These are phyloP conservation scores for Diutina scorzettiae DNA, from an alignment of 1,139 yeast genomes.

Conservation along the genomic window DNA sequence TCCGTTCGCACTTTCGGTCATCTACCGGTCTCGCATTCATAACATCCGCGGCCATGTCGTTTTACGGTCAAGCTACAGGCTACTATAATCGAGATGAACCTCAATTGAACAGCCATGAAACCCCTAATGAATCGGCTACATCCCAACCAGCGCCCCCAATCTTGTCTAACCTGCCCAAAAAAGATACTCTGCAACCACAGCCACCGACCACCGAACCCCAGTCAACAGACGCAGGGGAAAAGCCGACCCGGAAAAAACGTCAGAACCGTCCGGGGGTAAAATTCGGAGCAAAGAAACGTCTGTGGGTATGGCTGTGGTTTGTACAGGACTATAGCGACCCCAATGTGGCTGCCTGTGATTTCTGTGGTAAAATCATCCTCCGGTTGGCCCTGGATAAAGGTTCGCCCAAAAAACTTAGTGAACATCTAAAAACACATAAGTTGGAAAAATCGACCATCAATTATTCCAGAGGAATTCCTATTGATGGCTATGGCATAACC, in stretches of 20 bases:
- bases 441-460: conserved; percentile 27
- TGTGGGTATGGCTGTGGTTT: conserved; percentile 58
- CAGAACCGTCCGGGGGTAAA: conserved; percentile 29
- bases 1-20: not conserved
- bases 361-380: conserved; percentile 36
- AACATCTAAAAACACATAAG: conserved; percentile 46
- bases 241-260: not conserved
- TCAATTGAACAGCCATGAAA: not conserved
- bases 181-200: not conserved
- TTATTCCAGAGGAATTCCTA: conserved; percentile 21
- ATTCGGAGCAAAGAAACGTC: conserved; percentile 46
- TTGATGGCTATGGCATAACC: conserved; percentile 28
- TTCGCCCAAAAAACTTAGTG: conserved; percentile 45
- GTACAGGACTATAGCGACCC: conserved; percentile 36
- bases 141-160: not conserved
- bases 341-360: conserved; percentile 43
- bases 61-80: not conserved
- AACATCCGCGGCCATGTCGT: no score
- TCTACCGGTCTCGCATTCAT: not conserved
- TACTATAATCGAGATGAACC: conserved; percentile 4
- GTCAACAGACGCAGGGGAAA: no score
- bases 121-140: not conserved
- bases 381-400: conserved; percentile 44
- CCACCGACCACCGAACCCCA: no score
- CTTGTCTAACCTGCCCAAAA: not conserved